Conservation (phyloP, 768 basidiomycete species). For the Kwoniella mangroviensis region DNA sequence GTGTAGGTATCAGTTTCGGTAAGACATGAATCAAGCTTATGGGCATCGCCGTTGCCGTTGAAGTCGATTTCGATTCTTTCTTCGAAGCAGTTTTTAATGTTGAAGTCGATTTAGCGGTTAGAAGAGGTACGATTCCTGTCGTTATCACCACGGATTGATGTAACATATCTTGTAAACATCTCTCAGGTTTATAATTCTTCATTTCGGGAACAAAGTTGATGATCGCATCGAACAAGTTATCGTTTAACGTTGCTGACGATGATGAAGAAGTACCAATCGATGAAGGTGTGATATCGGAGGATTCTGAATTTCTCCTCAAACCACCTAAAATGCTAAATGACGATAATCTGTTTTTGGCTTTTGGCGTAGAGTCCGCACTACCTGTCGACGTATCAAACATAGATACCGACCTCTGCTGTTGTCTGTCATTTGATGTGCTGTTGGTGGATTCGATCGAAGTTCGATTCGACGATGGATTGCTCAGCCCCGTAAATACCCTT, state of each 20-base stretch:
- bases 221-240: constrained; percentile 37
- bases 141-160: constrained; percentile 41
- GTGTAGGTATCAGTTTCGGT: constrained; percentile 25
- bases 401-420: not conserved
- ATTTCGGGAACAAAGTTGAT: constrained; percentile 39
- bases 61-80: not conserved
- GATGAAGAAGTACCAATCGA: not conserved
- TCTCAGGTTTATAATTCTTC: constrained; percentile 15
- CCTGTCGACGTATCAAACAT: constrained; percentile 1
- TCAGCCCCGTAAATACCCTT: not conserved
- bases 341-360: constrained; percentile 10
- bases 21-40: constrained; percentile 39
- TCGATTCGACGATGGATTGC: not conserved
- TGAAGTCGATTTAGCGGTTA: constrained; percentile 22
- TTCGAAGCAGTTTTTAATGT: too few species aligned
- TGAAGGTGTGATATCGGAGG: not conserved
- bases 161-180: constrained; percentile 41
- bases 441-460: constrained; percentile 16
- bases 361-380: not conserved
- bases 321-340: constrained; percentile 29
- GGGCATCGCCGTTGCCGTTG: not conserved
- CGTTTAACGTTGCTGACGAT: not conserved
- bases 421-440: not conserved
- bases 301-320: constrained; percentile 5
- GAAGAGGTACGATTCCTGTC: constrained; percentile 35